These are phyloP conservation scores for Chlorella vulgaris DNA, from an alignment of 139 green algal genomes.

Conservation along the genomic window DNA sequence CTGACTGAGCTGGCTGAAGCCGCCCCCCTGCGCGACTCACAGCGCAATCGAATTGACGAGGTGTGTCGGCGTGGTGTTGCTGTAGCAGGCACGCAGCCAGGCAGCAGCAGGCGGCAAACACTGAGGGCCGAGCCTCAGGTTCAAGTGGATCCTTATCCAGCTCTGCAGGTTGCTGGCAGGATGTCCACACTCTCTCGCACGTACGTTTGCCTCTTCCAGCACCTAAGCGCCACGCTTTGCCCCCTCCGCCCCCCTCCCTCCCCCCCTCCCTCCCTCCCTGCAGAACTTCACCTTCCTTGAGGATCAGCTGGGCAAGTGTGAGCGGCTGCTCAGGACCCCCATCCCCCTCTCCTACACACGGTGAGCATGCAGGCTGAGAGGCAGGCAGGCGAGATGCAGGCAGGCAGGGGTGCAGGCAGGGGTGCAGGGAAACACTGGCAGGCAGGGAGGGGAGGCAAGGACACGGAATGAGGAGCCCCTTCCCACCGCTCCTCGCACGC, in stretches of 20 bases:
- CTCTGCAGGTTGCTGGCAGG: too few relatives aligned
- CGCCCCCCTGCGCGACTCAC: conserved; percentile 2
- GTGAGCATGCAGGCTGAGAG: background rate
- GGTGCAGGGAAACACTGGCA: too few relatives aligned
- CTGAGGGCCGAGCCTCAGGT: too few relatives aligned
- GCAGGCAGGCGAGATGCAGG: too few relatives aligned
- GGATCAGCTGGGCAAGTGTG: conserved; percentile 36
- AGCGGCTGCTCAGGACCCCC: conserved; percentile 69
- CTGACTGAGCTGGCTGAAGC: conserved; percentile 25
- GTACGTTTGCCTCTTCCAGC: too few relatives aligned
- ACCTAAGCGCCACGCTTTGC: too few relatives aligned
- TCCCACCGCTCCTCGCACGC: background rate
- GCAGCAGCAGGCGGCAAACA: too few relatives aligned
- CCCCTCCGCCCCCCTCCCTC: background rate
- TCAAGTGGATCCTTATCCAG: too few relatives aligned
- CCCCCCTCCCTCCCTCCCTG: background rate
- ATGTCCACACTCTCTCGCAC: too few relatives aligned
- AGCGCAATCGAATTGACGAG: conserved; percentile 12
- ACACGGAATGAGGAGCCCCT: too few relatives aligned
- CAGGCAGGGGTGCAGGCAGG: too few relatives aligned
- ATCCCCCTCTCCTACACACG: conserved; percentile 57
- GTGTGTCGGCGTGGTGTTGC: background rate
- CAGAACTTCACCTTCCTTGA: background rate
- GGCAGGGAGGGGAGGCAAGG: too few relatives aligned
- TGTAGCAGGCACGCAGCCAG: background rate